phyloP scores from a whole-genome alignment of 2,329 filamentous ascomycete genomes.

The Ceratocystis diversiconidia region DNA sequence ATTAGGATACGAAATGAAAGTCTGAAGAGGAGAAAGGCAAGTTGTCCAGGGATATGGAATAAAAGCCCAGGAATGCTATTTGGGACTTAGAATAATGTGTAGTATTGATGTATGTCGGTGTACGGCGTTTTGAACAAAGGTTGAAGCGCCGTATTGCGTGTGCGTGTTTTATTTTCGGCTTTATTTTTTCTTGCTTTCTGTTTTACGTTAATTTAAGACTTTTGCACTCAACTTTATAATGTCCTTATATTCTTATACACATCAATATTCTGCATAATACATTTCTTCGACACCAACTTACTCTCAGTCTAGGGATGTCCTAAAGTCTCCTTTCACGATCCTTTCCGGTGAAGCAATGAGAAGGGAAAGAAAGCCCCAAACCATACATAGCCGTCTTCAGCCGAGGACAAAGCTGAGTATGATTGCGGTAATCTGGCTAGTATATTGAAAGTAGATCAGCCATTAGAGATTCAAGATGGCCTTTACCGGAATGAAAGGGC shows the following conservation, averaged over 20 bases:
- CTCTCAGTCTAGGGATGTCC: neutral
- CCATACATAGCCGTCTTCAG: neutral
- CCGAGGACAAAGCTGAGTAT: neutral
- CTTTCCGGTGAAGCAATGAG: neutral
- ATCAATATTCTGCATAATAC: no score
- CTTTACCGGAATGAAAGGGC: no score
- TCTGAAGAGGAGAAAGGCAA: neutral
- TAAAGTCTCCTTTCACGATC: neutral
- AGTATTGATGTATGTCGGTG: neutral
- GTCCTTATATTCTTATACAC: no score
- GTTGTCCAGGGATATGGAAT: neutral
- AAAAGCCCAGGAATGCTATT: neutral
- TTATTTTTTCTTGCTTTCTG: neutral
- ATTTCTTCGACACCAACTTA: neutral
- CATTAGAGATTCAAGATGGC: no score
- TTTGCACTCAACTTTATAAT: neutral
- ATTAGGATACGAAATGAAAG: conserved; percentile 21
- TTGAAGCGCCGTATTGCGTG: neutral
- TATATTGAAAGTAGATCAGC: neutral
- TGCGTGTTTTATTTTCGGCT: neutral
- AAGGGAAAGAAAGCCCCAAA: neutral
- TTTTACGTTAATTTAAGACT: neutral
- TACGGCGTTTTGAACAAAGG: neutral
- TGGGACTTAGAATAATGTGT: neutral
- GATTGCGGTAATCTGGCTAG: neutral